Conservation (phyloP, 768 basidiomycete genomes). For the Xerocomus brunneocitrinus region DNA sequence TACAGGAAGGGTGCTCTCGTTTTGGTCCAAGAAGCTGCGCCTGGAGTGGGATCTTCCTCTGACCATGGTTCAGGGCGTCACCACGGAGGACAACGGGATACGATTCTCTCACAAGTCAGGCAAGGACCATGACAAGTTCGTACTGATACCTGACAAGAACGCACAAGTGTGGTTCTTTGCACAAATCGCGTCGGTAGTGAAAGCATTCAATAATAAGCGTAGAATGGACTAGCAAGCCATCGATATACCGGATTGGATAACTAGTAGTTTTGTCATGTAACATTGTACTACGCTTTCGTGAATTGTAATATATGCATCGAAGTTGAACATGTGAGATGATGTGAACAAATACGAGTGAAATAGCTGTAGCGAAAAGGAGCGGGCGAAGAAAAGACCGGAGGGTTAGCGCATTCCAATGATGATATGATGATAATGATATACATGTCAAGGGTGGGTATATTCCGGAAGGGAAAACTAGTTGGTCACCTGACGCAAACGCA, state of each 20-base stretch:
- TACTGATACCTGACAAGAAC: constrained; percentile 68
- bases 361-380: constrained; percentile 15
- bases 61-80: constrained; percentile 80
- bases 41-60: constrained; percentile 92
- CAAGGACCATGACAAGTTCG: constrained; percentile 69
- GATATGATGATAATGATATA: constrained; percentile 17
- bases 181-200: constrained; percentile 71
- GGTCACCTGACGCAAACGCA: constrained; percentile 16
- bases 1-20: constrained; percentile 69
- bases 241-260: constrained; percentile 13
- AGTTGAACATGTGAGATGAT: constrained; percentile 20
- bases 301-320: constrained; percentile 25
- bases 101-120: constrained; percentile 79
- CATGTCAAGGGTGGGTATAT: constrained; percentile 26
- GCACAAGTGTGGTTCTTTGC: constrained; percentile 80
- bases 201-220: constrained; percentile 66
- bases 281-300: constrained; percentile 22
- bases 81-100: constrained; percentile 88
- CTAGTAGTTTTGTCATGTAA: constrained; percentile 20
- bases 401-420: constrained; percentile 14
- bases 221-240: constrained; percentile 53
- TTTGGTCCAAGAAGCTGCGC: constrained; percentile 79
- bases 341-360: constrained; percentile 26
- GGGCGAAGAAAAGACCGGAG: constrained; percentile 15
- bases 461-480: constrained; percentile 18